Evolutionary conservation across 2,329 filamentous ascomycete species (phyloP).

Genomic region (Colletotrichum ledebouriae): DNA sequence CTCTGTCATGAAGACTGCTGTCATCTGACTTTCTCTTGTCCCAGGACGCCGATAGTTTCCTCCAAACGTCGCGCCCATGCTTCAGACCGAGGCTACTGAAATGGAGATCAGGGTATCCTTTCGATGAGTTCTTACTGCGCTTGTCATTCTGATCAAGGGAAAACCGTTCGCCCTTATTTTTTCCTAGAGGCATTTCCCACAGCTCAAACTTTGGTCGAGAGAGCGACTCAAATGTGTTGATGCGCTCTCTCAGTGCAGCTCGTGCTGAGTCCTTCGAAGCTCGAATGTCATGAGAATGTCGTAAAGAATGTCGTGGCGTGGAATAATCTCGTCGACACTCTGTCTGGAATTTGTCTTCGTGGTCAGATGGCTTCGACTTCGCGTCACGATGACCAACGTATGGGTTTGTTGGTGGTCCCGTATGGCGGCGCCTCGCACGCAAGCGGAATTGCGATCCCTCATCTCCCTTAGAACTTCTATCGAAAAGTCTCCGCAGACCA

Average conservation of each 20-base stretch:
- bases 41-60: slow-evolving; percentile 23
- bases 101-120: background rate
- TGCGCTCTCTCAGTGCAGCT: background rate
- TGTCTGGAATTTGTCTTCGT: background rate
- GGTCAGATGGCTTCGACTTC: background rate
- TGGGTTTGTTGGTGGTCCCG: background rate
- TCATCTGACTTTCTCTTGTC: slow-evolving; percentile 11
- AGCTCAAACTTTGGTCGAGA: background rate
- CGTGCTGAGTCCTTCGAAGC: background rate
- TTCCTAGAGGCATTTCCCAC: background rate
- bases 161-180: background rate
- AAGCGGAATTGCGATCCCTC: background rate
- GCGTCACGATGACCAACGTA: too few species aligned
- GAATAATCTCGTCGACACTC: background rate
- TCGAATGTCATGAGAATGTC: background rate
- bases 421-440: slow-evolving; percentile 4
- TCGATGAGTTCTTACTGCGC: background rate
- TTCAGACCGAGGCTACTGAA: slow-evolving; percentile 23
- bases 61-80: slow-evolving; percentile 20
- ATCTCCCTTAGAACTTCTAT: slow-evolving; percentile 3
- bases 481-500: slow-evolving; percentile 4
- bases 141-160: background rate
- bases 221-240: slow-evolving; percentile 1
- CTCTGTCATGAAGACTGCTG: background rate
- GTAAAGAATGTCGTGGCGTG: slow-evolving; percentile 1